Conservation (phyloP, 495 filamentous ascomycete species). For the Lentithecium fluviatile region DNA sequence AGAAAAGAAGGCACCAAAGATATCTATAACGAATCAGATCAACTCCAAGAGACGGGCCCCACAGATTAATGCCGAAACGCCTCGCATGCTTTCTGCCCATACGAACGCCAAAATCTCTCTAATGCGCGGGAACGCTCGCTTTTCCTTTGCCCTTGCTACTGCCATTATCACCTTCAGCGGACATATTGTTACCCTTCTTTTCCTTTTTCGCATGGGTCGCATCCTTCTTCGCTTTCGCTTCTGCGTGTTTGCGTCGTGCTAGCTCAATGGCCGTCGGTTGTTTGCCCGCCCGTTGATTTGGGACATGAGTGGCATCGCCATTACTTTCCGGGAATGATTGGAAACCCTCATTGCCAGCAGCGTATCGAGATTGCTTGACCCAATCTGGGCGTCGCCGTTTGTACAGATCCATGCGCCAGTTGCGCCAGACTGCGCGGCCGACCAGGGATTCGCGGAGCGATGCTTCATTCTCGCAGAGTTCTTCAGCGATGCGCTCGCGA, state of each 20-base stretch:
- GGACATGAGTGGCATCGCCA: constrained; percentile 9
- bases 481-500: constrained; percentile 65
- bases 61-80: too few relatives aligned
- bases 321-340: constrained; percentile 40
- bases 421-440: constrained; percentile 82
- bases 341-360: constrained; percentile 45
- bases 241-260: constrained; percentile 43
- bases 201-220: constrained; percentile 11
- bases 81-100: too few relatives aligned
- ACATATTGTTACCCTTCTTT: neutral
- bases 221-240: constrained; percentile 38
- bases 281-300: constrained; percentile 11
- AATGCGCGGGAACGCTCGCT: constrained; percentile 4
- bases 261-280: constrained; percentile 41
- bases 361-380: constrained; percentile 64
- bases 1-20: constrained; percentile 13
- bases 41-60: neutral
- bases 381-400: constrained; percentile 67
- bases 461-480: constrained; percentile 60
- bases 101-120: neutral
- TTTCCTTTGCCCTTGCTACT: constrained; percentile 25
- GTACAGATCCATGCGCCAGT: constrained; percentile 90
- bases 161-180: too few relatives aligned
- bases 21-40: constrained; percentile 1
- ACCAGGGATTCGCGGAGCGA: constrained; percentile 68